phyloP scores from a whole-genome alignment of 2,329 filamentous ascomycete genomes.

The Phialophora macrospora region DNA sequence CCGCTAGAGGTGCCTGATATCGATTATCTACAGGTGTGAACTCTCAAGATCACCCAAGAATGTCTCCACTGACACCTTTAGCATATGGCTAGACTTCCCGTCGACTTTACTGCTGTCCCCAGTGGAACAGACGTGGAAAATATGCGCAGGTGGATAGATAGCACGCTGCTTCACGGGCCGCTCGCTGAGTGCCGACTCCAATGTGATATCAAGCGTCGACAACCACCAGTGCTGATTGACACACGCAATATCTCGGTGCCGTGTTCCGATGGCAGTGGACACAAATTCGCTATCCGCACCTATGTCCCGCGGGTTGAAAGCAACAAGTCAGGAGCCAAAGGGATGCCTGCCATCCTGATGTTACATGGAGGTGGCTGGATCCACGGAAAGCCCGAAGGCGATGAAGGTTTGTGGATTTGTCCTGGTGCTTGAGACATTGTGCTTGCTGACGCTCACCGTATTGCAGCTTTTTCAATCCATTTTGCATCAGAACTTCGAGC shows the following conservation, averaged over 20 bases:
- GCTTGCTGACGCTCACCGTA: neutral
- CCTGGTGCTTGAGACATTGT: neutral
- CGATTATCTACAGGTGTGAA: slow-evolving; percentile 15
- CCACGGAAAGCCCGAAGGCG: slow-evolving; percentile 19
- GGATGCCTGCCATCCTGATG: slow-evolving; percentile 18
- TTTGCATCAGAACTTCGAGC: slow-evolving; percentile 46
- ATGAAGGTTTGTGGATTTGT: slow-evolving; percentile 13
- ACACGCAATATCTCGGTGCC: slow-evolving; percentile 11
- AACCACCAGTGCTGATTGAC: slow-evolving; percentile 1
- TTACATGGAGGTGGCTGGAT: slow-evolving; percentile 29
- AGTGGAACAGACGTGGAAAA: slow-evolving; percentile 15
- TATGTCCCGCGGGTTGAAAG: neutral
- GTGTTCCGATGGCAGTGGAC: slow-evolving; percentile 3
- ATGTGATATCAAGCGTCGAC: slow-evolving; percentile 11
- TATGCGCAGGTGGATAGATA: slow-evolving; percentile 22
- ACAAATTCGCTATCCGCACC: neutral
- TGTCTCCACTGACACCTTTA: slow-evolving; percentile 2
- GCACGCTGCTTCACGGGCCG: slow-evolving; percentile 5
- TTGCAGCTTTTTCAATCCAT: slow-evolving; percentile 8
- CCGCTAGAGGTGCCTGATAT: slow-evolving; percentile 15
- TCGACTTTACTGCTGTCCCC: slow-evolving; percentile 4
- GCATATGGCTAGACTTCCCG: slow-evolving; percentile 20
- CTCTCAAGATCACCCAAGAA: neutral
- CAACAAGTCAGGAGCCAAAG: neutral
- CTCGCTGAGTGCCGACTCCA: slow-evolving; percentile 9